Conservation (phyloP, 176 grass and related monocot genomes). For the Zoysia japonica region DNA sequence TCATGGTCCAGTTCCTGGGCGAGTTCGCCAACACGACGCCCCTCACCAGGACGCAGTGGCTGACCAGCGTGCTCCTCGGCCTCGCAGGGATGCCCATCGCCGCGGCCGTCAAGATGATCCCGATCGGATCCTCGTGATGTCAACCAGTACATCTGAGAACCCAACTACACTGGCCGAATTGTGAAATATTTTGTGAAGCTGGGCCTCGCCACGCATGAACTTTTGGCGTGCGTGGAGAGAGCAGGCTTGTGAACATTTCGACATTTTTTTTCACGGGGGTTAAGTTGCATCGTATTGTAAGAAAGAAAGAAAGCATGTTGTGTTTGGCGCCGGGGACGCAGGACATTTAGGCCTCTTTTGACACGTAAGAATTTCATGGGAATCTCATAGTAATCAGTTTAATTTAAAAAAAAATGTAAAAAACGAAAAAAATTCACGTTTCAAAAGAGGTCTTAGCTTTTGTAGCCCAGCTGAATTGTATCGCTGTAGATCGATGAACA, state of each 20-base stretch:
- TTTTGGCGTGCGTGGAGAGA: constrained; percentile 37
- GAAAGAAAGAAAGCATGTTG: not conserved
- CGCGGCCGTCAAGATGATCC: constrained; percentile 64
- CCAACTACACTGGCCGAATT: not conserved
- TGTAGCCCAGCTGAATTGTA: too few species aligned
- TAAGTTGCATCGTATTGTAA: constrained; percentile 35
- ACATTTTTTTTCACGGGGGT: constrained; percentile 1
- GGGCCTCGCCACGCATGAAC: constrained; percentile 1
- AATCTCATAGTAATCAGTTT: too few species aligned
- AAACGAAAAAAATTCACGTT: too few species aligned
- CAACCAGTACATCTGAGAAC: not conserved
- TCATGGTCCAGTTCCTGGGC: constrained; percentile 88
- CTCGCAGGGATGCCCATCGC: constrained; percentile 81
- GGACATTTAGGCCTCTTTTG: not conserved
- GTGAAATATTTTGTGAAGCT: constrained; percentile 13
- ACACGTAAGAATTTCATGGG: too few species aligned
- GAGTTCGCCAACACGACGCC: constrained; percentile 88
- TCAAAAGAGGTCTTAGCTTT: too few species aligned
- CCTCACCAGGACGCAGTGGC: constrained; percentile 59
- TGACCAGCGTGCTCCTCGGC: constrained; percentile 61
- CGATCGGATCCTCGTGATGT: constrained; percentile 56
- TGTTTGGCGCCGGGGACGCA: not conserved
- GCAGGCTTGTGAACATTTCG: constrained; percentile 2
- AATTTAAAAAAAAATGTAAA: too few species aligned
- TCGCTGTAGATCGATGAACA: too few species aligned